These are phyloP conservation scores for Fusarium nelsonii DNA, from an alignment of 2,329 filamentous ascomycete species.

Conservation along the genomic window DNA sequence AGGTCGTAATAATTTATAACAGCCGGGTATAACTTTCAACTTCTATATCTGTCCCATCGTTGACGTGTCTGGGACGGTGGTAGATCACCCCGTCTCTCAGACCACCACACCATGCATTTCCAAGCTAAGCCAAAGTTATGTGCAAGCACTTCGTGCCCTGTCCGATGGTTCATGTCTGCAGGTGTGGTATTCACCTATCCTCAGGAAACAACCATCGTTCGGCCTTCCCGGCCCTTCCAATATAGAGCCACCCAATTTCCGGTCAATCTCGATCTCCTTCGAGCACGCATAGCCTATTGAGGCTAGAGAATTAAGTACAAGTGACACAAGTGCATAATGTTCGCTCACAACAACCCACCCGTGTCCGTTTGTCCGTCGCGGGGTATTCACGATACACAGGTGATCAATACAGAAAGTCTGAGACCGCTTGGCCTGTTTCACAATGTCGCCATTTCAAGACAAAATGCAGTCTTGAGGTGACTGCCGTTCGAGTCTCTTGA, in stretches of 20 bases:
- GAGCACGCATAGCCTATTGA: slow-evolving; percentile 16
- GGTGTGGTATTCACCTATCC: slow-evolving; percentile 23
- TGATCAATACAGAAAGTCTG: slow-evolving; percentile 1
- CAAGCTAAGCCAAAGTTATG: slow-evolving; percentile 20
- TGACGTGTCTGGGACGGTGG: slow-evolving; percentile 6
- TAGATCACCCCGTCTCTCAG: slow-evolving; percentile 14
- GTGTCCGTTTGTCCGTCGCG: slow-evolving; percentile 6
- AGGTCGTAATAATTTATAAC: slow-evolving; percentile 28
- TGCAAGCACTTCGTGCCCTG: slow-evolving; percentile 23
- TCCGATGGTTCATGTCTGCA: slow-evolving; percentile 25
- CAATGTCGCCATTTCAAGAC: slow-evolving; percentile 21
- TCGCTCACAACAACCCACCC: not conserved
- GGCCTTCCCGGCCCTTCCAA: slow-evolving; percentile 22
- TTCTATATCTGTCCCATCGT: slow-evolving; percentile 12
- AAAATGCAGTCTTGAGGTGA: slow-evolving; percentile 7
- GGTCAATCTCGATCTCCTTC: slow-evolving; percentile 33
- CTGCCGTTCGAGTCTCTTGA: slow-evolving; percentile 11
- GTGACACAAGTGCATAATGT: slow-evolving; percentile 28
- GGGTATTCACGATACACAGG: slow-evolving; percentile 4
- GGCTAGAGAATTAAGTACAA: slow-evolving; percentile 26
- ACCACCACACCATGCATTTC: slow-evolving; percentile 25
- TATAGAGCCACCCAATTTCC: slow-evolving; percentile 6
- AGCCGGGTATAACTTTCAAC: slow-evolving; percentile 24
- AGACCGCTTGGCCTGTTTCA: slow-evolving; percentile 17
- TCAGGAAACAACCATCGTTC: slow-evolving; percentile 14